These are phyloP conservation scores for Gymnopilus dilepis DNA, from an alignment of 768 basidiomycete genomes.

Conservation along the genomic window DNA sequence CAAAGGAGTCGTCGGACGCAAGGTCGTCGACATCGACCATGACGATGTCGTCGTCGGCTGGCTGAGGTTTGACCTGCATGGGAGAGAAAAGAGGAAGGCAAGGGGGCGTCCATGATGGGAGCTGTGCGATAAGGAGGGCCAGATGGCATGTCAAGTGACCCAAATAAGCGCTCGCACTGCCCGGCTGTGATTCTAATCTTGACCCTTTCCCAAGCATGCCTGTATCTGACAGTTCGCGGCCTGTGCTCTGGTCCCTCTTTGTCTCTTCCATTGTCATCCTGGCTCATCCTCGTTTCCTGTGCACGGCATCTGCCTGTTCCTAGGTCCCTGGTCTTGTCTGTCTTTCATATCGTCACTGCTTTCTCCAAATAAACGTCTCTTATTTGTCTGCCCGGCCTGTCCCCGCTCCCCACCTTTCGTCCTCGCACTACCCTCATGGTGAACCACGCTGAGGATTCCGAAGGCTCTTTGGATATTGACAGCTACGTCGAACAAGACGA, in stretches of 20 bases:
- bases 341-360: background rate
- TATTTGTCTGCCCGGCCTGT: constrained; percentile 1
- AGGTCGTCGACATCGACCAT: constrained; percentile 1
- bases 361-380: constrained; percentile 3
- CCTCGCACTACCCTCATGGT: background rate
- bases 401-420: background rate
- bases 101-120: background rate
- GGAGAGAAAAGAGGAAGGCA: background rate
- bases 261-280: constrained; percentile 3
- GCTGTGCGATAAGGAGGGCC: background rate
- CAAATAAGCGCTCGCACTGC: constrained; percentile 5
- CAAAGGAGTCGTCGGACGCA: constrained; percentile 6
- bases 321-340: constrained; percentile 2
- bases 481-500: background rate
- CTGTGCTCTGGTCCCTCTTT: background rate
- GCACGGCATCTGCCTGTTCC: constrained; percentile 1
- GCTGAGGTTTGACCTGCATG: constrained; percentile 5
- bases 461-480: background rate
- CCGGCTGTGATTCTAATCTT: background rate
- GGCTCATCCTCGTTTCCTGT: background rate
- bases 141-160: constrained; percentile 6
- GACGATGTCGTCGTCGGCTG: background rate
- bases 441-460: background rate
- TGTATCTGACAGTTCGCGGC: background rate
- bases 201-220: constrained; percentile 5